Evolutionary conservation across 768 basidiomycete species (phyloP), one percentile per base, ranked within the genome.

Genomic region (Saitozyma sp.): DNA sequence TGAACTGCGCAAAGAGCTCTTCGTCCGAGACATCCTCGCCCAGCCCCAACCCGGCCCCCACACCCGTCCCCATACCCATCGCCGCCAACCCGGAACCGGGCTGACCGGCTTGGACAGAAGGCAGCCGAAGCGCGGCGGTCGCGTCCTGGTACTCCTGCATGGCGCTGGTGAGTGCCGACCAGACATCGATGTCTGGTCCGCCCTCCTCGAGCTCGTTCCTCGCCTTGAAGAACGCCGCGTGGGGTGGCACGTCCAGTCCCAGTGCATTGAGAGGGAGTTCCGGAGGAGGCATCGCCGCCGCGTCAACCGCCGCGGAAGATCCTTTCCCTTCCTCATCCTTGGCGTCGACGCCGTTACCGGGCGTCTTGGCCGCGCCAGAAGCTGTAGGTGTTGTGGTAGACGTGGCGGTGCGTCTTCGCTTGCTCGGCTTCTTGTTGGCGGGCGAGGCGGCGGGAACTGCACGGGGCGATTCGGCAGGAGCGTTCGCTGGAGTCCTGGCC

Each of bases 1-100:
- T 55, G 52, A 57, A 73, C 39, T 73, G 62, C 14, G 59, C 64
- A 53, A 73, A 73, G 9, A 73, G 53, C 11, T 69, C 71, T 13
- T 65, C 58, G 29, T 69, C 67, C 20, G 57, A 20, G 13, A n/a
- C n/a, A 13, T 54, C 20, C 6, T 41, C 37, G 9, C 19, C 53
- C 20, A 48, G 11, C 8, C 17, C 42, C 40, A 56, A 20, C 3
- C n/a, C 46, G 20, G 65, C 29, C 29, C 41, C 14, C n/a, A 50
- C 17, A 7, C 16, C 39, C 14, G 56, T 39, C n/a, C 54, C 29
- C n/a, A 40, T 17, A 19, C 19, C 20, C 17, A 53, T 49, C 17
- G 51, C 56, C 11, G 41, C 45, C 29, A 5, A 29, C 29, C 29
- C 29, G 29, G 29, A 29, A 29, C 29, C 29, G 29, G 29, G 29